Base-by-base conservation (phyloP, 2,329 filamentous ascomycete genomes). In the Alternaria sp. region DNA sequence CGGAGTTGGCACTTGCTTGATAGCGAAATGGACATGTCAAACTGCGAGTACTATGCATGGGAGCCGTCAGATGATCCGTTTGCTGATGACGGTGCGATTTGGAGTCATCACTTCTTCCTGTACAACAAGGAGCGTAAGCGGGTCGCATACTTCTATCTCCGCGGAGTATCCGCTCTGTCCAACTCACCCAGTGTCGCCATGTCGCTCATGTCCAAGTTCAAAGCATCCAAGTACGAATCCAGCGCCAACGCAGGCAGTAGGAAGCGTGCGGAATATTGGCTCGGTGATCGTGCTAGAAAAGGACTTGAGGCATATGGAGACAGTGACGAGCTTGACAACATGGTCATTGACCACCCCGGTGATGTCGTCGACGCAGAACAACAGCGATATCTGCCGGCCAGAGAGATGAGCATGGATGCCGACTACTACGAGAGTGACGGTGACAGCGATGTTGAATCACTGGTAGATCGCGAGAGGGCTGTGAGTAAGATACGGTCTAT, bases 61-160 rank as follows among this genome's bases (percentile, higher is more conserved):
- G 87, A 90, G 51, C 95, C 95, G 0, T 89, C 92, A 39, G 91
- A 93, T 61, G 93, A 97, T 72, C 92, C 93, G 0, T 97, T 96
- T 70, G 93, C 93, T 63, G 93, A 96, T 61, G 93, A 97, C 72
- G 91, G 92, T 61, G 90, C 93, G 9, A 93, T 99, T 62, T 99
- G 94, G 94, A 93, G 91, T 49, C 84, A 93, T 62, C 93, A 98
- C 77, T 97, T 96, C 79, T 97, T 99, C 82, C 96, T 98, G 78
- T 98, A 97, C 85, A 97, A 96, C 82, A 94, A 94, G 72, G 83
- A 88, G 26, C 85, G 90, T 73, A 98, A 98, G 81, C 88, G 95
- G 40, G 94, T 99, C 17, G 93, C 92, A 60, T 99, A 99, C 76
- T 81, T 99, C 44, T 96, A 97, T 72, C 86, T 97, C 44, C 90